Evolutionary conservation across 225 moss, liverwort and hornwort genomes (phyloP).

Genomic region (Bryoerythrophyllum caledonicum): DNA sequence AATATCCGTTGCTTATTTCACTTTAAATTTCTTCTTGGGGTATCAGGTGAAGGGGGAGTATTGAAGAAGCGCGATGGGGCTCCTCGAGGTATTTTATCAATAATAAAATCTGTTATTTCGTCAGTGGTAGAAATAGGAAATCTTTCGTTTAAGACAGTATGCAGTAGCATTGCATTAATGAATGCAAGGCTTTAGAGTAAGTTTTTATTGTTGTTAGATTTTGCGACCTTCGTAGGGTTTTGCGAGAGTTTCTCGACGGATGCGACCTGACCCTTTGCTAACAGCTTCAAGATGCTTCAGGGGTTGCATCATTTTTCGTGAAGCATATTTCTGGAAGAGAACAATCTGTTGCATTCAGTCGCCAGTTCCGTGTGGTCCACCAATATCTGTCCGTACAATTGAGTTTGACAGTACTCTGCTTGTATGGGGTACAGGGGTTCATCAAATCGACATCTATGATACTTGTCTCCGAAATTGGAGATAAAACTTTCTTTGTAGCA

Average conservation of each 20-base stretch:
- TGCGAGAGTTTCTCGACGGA: constrained; percentile 6
- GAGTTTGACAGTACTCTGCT: constrained; percentile 5
- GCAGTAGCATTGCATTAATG: neutral
- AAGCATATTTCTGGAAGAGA: constrained; percentile 1
- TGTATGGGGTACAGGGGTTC: constrained; percentile 59
- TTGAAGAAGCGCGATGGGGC: constrained; percentile 41
- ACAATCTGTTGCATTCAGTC: neutral
- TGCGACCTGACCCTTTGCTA: neutral
- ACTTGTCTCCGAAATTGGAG: constrained; percentile 91
- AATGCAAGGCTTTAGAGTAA: neutral
- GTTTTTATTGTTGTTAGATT: neutral
- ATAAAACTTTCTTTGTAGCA: constrained; percentile 95
- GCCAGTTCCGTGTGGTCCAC: constrained; percentile 3
- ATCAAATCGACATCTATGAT: constrained; percentile 80
- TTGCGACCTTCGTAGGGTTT: constrained; percentile 15
- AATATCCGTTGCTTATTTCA: constrained; percentile 4
- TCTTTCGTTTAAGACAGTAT: neutral
- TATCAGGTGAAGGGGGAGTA: constrained; percentile 16
- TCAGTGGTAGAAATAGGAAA: neutral
- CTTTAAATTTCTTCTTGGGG: neutral
- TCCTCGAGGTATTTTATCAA: constrained; percentile 38
- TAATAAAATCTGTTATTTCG: neutral
- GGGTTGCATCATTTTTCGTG: neutral
- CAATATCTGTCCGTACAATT: neutral
- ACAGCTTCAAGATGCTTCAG: constrained; percentile 10